A percentile compares a stretch with the other conserved stretches of the same genome.
Evolutionary conservation across 306 rosid genomes (phyloP).

Genomic region (Prunus dulcis): DNA sequence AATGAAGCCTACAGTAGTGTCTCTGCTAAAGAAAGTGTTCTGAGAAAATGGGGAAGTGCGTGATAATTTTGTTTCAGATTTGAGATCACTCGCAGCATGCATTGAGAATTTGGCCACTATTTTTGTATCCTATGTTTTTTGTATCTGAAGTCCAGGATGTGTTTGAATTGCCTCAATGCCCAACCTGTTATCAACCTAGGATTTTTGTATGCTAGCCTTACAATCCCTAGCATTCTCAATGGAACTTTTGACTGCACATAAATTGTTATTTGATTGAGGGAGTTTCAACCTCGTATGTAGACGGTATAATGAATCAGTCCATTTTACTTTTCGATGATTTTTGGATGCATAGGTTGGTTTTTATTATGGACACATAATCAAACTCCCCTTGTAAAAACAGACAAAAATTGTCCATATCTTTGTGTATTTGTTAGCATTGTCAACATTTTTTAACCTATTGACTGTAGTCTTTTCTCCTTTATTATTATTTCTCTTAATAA

Average conservation of each 20-base stretch:
- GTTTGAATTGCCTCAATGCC: slow-evolving; percentile 1
- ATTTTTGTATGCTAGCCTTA: background rate
- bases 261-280: background rate
- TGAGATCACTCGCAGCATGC: slow-evolving; percentile 22
- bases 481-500: too few species aligned
- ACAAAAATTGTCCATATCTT: too few species aligned
- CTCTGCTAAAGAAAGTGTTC: slow-evolving; percentile 80
- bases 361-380: background rate
- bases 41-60: slow-evolving; percentile 72
- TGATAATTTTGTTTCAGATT: slow-evolving; percentile 36
- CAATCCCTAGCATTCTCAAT: background rate
- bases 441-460: too few species aligned
- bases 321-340: background rate
- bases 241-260: background rate
- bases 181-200: background rate
- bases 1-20: slow-evolving; percentile 39
- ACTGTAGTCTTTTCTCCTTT: too few species aligned
- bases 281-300: background rate
- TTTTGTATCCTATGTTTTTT: slow-evolving; percentile 5
- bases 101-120: slow-evolving; percentile 11
- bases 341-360: background rate
- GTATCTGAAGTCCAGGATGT: background rate
- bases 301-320: background rate
- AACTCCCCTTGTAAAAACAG: too few species aligned
- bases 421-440: too few species aligned